phyloP scores from a whole-genome alignment of 202 grass and related monocot species.

The Carex sylvatica region DNA sequence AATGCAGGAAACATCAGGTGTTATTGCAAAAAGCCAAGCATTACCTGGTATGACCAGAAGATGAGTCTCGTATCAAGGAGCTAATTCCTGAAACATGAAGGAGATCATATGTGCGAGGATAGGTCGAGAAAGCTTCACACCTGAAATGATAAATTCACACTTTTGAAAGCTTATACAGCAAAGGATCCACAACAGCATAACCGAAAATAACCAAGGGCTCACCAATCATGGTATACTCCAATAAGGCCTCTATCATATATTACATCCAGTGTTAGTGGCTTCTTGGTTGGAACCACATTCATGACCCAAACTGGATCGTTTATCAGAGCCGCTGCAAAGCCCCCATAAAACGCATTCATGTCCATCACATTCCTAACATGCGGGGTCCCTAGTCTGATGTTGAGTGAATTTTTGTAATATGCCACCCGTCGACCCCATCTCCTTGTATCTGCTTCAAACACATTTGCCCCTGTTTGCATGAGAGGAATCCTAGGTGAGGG shows the following conservation, averaged over 20 bases:
- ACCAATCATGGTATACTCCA: slow-evolving; percentile 98
- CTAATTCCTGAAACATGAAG: slow-evolving; percentile 82
- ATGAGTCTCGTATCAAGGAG: slow-evolving; percentile 52
- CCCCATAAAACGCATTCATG: slow-evolving; percentile 89
- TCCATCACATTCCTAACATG: slow-evolving; percentile 77
- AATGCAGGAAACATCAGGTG: background rate
- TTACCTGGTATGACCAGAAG: slow-evolving; percentile 69
- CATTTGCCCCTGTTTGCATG: slow-evolving; percentile 43
- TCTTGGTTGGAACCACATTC: slow-evolving; percentile 83
- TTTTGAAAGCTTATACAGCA: background rate
- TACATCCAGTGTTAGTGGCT: slow-evolving; percentile 61
- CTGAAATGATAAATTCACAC: slow-evolving; percentile 41
- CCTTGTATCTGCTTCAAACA: slow-evolving; percentile 65
- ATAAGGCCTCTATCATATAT: slow-evolving; percentile 87
- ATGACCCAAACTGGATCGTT: slow-evolving; percentile 85
- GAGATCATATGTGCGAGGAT: slow-evolving; percentile 89
- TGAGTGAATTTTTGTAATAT: slow-evolving; percentile 82
- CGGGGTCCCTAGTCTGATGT: slow-evolving; percentile 61
- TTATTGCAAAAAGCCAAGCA: background rate
- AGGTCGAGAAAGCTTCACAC: slow-evolving; percentile 95
- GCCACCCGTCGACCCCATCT: slow-evolving; percentile 58
- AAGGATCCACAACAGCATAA: slow-evolving; percentile 4
- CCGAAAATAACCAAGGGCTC: slow-evolving; percentile 9
- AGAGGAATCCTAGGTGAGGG: slow-evolving; percentile 55
- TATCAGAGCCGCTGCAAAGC: slow-evolving; percentile 59